phyloP scores from a whole-genome alignment of 495 filamentous ascomycete genomes.

The Pyrenula aspistea region DNA sequence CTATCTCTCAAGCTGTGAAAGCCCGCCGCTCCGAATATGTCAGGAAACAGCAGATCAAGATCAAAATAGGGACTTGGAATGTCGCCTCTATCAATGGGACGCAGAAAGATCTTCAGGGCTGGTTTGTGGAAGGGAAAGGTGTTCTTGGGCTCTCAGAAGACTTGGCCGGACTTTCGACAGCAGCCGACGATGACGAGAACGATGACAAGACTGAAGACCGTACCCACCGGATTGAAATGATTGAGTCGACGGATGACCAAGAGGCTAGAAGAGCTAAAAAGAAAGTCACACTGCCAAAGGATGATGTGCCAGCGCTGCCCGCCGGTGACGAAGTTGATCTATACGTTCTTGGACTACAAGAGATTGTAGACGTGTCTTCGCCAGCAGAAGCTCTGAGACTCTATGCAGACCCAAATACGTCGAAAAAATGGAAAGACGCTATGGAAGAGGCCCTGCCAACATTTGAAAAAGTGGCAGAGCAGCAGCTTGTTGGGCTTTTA shows the following conservation, averaged over 20 bases:
- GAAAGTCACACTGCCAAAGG: slow-evolving; percentile 21
- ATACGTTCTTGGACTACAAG: slow-evolving; percentile 84
- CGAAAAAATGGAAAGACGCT: slow-evolving; percentile 68
- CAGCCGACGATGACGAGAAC: slow-evolving; percentile 12
- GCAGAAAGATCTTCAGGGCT: slow-evolving; percentile 72
- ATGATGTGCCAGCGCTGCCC: slow-evolving; percentile 20
- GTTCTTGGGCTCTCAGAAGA: slow-evolving; percentile 32
- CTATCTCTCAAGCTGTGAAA: slow-evolving; percentile 49
- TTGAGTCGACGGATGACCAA: slow-evolving; percentile 28
- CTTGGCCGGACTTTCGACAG: slow-evolving; percentile 38
- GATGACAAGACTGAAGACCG: slow-evolving; percentile 6
- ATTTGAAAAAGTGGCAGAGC: slow-evolving; percentile 66
- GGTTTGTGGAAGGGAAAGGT: slow-evolving; percentile 73
- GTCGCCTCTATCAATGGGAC: slow-evolving; percentile 72
- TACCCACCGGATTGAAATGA: slow-evolving; percentile 8
- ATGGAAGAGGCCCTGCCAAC: slow-evolving; percentile 57
- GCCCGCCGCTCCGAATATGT: slow-evolving; percentile 70
- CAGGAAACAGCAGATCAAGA: slow-evolving; percentile 50
- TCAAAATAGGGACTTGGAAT: slow-evolving; percentile 94
- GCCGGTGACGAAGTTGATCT: slow-evolving; percentile 56
- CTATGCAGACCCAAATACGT: slow-evolving; percentile 57
- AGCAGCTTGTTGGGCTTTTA: slow-evolving; percentile 77
- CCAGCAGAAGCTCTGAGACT: slow-evolving; percentile 50
- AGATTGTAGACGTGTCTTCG: slow-evolving; percentile 77
- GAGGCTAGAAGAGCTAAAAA: slow-evolving; percentile 24